Conservation (phyloP, 305 asterid genomes). For the Nicotiana rustica region DNA sequence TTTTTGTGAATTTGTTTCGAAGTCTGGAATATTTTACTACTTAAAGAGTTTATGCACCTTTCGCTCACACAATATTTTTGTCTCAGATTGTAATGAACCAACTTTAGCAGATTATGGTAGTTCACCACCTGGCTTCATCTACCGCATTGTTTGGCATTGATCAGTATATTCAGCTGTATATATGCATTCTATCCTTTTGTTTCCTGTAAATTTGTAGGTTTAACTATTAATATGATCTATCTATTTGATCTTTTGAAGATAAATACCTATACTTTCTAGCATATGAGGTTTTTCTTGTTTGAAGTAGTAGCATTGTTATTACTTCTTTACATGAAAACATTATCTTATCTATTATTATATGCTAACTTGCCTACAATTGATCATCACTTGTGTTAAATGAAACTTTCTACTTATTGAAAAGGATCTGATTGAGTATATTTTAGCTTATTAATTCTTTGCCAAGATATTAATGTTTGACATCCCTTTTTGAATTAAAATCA, state of each 20-base stretch:
- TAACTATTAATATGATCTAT: neutral
- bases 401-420: conserved; percentile 13
- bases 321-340: neutral
- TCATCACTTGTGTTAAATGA: neutral
- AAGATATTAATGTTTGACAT: neutral
- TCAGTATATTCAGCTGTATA: neutral
- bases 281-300: neutral
- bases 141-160: neutral
- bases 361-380: neutral
- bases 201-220: neutral
- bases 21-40: conserved; percentile 6
- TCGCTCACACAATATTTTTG: neutral
- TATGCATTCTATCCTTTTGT: neutral
- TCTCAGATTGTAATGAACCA: conserved; percentile 72
- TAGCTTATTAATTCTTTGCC: conserved; percentile 18
- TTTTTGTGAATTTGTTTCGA: conserved; percentile 18
- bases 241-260: neutral
- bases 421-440: conserved; percentile 21
- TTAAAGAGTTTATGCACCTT: conserved; percentile 9
- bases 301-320: neutral
- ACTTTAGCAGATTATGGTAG: conserved; percentile 72
- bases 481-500: conserved; percentile 14
- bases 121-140: neutral
- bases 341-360: neutral
- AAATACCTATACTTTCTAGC: neutral